Evolutionary conservation across 768 basidiomycete species (phyloP).

Genomic region (Trametes maxima): DNA sequence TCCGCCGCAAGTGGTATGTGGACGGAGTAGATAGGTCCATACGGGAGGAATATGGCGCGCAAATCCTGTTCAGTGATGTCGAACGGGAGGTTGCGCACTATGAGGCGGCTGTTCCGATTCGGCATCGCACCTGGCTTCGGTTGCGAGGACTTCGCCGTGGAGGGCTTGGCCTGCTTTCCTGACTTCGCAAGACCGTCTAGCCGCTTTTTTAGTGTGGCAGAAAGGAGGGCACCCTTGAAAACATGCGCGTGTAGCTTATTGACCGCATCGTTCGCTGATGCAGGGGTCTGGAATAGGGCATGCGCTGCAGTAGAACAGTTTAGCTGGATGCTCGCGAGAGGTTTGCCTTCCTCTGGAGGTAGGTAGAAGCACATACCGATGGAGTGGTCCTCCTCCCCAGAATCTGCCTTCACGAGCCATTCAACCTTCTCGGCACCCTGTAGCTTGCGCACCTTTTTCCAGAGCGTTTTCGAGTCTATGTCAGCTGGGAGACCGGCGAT

Average conservation of each 20-base stretch:
- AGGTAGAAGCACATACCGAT: conserved; percentile 44
- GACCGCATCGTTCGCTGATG: conserved; percentile 69
- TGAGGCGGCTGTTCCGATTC: conserved; percentile 77
- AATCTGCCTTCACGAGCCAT: conserved; percentile 55
- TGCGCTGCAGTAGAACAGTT: conserved; percentile 49
- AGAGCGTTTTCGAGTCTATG: conserved; percentile 66
- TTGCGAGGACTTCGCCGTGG: conserved; percentile 13
- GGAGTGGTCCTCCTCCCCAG: conserved; percentile 50
- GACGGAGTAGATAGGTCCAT: conserved; percentile 85
- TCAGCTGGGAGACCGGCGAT: conserved; percentile 70
- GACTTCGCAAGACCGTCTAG: conserved; percentile 66
- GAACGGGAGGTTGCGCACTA: conserved; percentile 89
- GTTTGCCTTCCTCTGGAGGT: too few species aligned
- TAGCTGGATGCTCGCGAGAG: not conserved
- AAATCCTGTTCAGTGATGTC: conserved; percentile 84
- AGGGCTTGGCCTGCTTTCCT: conserved; percentile 27
- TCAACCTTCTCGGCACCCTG: conserved; percentile 75
- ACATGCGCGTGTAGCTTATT: conserved; percentile 88
- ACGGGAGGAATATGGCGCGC: conserved; percentile 81
- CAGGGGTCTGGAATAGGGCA: conserved; percentile 70
- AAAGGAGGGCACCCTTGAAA: conserved; percentile 87
- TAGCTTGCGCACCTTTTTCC: conserved; percentile 88
- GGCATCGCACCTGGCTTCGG: conserved; percentile 46
- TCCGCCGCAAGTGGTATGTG: conserved; percentile 58
- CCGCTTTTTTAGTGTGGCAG: conserved; percentile 85